Conservation (phyloP, 2,329 filamentous ascomycete species). For the Aspergillus bombycis region DNA sequence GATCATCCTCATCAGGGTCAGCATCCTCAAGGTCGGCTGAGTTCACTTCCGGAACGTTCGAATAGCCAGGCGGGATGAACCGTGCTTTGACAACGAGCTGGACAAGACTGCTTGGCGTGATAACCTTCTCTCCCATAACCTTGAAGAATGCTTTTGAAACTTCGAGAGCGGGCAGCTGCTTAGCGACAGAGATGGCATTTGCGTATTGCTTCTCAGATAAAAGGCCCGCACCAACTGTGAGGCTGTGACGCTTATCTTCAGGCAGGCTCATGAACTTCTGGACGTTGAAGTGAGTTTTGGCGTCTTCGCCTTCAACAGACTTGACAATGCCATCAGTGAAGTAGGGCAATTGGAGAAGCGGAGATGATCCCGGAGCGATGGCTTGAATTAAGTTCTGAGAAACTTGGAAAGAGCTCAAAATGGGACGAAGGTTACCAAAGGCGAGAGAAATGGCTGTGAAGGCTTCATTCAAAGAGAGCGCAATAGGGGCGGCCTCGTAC, state of each 20-base stretch:
- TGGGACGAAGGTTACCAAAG: conserved; percentile 79
- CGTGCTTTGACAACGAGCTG: conserved; percentile 94
- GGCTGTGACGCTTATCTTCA: conserved; percentile 70
- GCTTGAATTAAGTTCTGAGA: conserved; percentile 91
- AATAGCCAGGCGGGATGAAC: conserved; percentile 83
- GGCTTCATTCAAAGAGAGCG: conserved; percentile 80
- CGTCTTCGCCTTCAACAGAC: conserved; percentile 57
- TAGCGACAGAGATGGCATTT: conserved; percentile 73
- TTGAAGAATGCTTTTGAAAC: conserved; percentile 98
- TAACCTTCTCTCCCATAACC: conserved; percentile 89
- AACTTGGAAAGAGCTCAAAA: conserved; percentile 78
- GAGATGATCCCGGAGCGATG: conserved; percentile 77
- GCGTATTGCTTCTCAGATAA: conserved; percentile 77
- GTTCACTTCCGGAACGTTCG: conserved; percentile 72
- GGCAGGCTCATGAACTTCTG: conserved; percentile 88
- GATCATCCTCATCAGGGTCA: conserved; percentile 89
- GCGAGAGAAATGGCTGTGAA: conserved; percentile 86
- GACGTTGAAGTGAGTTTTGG: conserved; percentile 74
- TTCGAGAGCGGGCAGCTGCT: conserved; percentile 79
- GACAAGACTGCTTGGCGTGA: conserved; percentile 89
- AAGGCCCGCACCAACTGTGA: conserved; percentile 70
- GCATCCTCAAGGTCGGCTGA: conserved; percentile 83
- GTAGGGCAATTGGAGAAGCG: conserved; percentile 87
- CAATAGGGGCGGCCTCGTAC: conserved; percentile 84
- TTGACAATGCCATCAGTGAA: conserved; percentile 67